phyloP scores from a whole-genome alignment of 2,329 filamentous ascomycete genomes.

The Aspergillus arachidicola region DNA sequence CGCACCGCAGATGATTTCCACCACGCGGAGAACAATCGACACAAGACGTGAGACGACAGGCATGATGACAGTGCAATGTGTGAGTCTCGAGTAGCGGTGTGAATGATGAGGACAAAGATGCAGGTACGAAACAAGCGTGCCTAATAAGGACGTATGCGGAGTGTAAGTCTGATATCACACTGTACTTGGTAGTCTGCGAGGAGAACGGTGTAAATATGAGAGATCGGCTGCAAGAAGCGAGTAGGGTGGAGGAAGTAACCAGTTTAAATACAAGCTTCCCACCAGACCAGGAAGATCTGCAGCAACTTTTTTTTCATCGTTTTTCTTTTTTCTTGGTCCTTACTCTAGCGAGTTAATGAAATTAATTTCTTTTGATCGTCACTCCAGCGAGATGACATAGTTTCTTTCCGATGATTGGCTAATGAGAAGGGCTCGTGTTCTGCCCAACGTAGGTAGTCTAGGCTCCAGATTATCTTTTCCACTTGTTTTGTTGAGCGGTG shows the following conservation, averaged over 20 bases:
- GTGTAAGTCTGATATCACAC: background rate
- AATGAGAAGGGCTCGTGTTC: constrained; percentile 1
- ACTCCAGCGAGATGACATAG: constrained; percentile 20
- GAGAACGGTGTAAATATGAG: background rate
- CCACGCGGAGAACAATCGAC: constrained; percentile 61
- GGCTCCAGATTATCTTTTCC: constrained; percentile 10
- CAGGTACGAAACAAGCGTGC: background rate
- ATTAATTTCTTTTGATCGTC: constrained; percentile 11
- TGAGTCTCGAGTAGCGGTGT: background rate
- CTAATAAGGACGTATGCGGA: background rate
- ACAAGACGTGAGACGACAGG: constrained; percentile 56
- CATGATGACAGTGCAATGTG: constrained; percentile 40
- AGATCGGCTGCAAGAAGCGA: constrained; percentile 3
- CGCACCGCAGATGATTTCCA: constrained; percentile 69
- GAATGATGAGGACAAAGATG: background rate
- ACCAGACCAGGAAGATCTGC: constrained; percentile 8
- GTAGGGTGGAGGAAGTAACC: constrained; percentile 1
- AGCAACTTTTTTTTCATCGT: background rate
- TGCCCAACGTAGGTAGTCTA: constrained; percentile 16
- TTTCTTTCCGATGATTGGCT: constrained; percentile 15
- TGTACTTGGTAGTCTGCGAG: background rate
- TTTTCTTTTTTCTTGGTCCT: constrained; percentile 3
- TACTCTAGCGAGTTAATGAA: constrained; percentile 4
- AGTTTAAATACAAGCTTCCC: constrained; percentile 14
- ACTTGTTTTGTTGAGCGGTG: background rate